Base-by-base conservation (phyloP, 148 eudicot genomes). In the Cornus suecica region DNA sequence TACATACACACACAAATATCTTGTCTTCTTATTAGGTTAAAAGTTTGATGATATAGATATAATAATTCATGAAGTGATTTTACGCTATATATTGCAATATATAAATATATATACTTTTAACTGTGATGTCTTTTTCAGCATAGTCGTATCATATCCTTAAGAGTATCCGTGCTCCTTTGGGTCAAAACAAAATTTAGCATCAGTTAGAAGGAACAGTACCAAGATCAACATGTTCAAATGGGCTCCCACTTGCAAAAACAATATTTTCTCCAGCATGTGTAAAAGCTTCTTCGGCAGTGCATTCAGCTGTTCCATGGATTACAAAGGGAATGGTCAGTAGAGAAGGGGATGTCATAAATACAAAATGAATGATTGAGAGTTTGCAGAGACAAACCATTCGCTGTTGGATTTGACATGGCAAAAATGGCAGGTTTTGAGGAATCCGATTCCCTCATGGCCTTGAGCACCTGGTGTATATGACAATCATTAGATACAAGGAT, bases 391-490 rank as follows among this genome's bases (percentile, higher is more conserved):
- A 79, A 78, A 95, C 99, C 99, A 70, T 95, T 95, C 77, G 73
- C 71, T 31, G 99, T 95, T 51, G 99, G 99, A 89, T 95, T 95
- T 78, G 99, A 95, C 99, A 95, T 95, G 22, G 99, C 97, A 84
- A 95, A 95, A 30, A 95, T 90, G 78, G 97, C 97, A 82, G 99
- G 99, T 80, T 87, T 92, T 67, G 84, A 72, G 77, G 90, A 87
- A 70, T 90, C 93, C 27, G 99, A 92, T 66, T 93, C 97, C 79
- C 76, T 70, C 99, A 95, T 91, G 80, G 99, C 99, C 83, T 85
- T 93, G 64, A 95, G 88, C 41, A 92, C 97, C 99, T 95, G 84
- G 74, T 76, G 70, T 51, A 48, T 28, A 78, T 25, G 31, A 52
- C 68, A 76, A 61, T 30, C 56, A 74, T 58, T 26, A 70, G 37